Percentiles rank a stretch among this genome's conserved stretches.
Conservation (phyloP, 495 filamentous ascomycete genomes). For the Cetradonia linearis region DNA sequence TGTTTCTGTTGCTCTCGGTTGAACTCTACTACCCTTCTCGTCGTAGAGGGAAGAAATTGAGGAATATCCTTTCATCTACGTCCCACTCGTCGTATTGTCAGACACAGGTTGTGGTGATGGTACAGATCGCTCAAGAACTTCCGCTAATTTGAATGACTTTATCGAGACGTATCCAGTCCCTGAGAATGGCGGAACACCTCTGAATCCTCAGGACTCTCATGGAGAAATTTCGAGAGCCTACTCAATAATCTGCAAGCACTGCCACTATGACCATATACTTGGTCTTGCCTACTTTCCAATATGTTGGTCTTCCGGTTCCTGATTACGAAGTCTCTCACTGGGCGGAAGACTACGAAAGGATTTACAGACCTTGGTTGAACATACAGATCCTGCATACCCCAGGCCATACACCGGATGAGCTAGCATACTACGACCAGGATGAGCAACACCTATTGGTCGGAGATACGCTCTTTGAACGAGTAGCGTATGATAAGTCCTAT, state of each 20-base stretch:
- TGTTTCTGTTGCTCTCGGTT: conserved; percentile 29
- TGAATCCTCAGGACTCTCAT: conserved; percentile 26
- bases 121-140: conserved; percentile 10
- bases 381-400: conserved; percentile 34
- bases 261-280: conserved; percentile 36
- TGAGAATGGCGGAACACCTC: conserved; percentile 24
- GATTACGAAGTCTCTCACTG: conserved; percentile 31
- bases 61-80: conserved; percentile 36
- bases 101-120: conserved; percentile 32
- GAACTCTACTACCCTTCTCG: conserved; percentile 32
- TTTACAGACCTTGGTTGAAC: conserved; percentile 19
- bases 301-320: conserved; percentile 24
- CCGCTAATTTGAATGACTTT: conserved; percentile 27
- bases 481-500: conserved; percentile 17
- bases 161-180: conserved; percentile 30
- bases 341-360: conserved; percentile 27
- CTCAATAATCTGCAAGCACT: conserved; percentile 34
- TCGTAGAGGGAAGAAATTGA: conserved; percentile 31
- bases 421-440: conserved; percentile 33
- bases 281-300: conserved; percentile 29
- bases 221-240: conserved; percentile 24
- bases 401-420: conserved; percentile 36
- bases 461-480: conserved; percentile 34
- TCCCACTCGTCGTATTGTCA: conserved; percentile 28
- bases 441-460: conserved; percentile 34